Conservation (phyloP, 129 eudicot species). For the Smallanthus sonchifolius region DNA sequence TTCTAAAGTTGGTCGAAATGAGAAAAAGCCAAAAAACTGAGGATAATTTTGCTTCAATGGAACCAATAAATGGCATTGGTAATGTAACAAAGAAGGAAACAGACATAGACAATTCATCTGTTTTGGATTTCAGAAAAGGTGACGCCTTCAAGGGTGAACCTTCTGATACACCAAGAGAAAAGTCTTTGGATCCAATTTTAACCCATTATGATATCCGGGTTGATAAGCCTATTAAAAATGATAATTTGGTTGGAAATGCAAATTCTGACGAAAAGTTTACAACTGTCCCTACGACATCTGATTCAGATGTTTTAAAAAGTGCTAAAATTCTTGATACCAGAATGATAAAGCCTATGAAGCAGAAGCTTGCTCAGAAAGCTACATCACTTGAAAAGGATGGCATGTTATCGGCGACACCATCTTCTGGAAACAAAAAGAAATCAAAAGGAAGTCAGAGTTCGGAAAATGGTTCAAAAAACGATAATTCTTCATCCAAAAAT, state of each 20-base stretch:
- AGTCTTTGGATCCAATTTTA: slow-evolving; percentile 33
- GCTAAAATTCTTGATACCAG: slow-evolving; percentile 28
- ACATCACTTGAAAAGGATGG: slow-evolving; percentile 43
- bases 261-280: slow-evolving; percentile 25
- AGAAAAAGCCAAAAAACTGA: slow-evolving; percentile 42
- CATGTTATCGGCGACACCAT: slow-evolving; percentile 29
- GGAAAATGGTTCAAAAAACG: slow-evolving; percentile 35
- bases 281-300: slow-evolving; percentile 31
- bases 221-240: slow-evolving; percentile 41
- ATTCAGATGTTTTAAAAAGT: slow-evolving; percentile 35
- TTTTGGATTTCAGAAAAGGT: slow-evolving; percentile 38
- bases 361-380: slow-evolving; percentile 37
- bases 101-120: too few species aligned
- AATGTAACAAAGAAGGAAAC: slow-evolving; percentile 32
- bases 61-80: neutral
- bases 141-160: slow-evolving; percentile 29
- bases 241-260: slow-evolving; percentile 26
- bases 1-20: slow-evolving; percentile 39
- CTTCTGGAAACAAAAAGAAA: slow-evolving; percentile 57
- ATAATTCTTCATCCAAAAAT: slow-evolving; percentile 38
- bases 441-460: slow-evolving; percentile 41
- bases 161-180: slow-evolving; percentile 33
- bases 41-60: slow-evolving; percentile 20
- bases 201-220: slow-evolving; percentile 29
- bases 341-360: slow-evolving; percentile 31